Base-by-base conservation (phyloP, 2,329 filamentous ascomycete species). In the Ceratocystis destructans region DNA sequence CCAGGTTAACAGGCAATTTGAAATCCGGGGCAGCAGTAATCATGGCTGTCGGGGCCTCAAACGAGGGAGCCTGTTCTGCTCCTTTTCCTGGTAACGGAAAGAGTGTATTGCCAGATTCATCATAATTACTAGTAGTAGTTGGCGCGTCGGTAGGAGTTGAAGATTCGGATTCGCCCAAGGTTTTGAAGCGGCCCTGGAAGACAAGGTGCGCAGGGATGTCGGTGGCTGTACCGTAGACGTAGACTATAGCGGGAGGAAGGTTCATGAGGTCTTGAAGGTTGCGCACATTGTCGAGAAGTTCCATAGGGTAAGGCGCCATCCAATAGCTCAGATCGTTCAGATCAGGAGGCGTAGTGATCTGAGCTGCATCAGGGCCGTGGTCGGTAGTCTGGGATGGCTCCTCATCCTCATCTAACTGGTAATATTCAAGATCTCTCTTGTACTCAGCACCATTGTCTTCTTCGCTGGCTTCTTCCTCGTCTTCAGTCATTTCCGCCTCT, bases 171-270 rank as follows among this genome's bases (percentile, higher is more conserved):
- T 10, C 46, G n/a, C 5, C 10, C 2, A 31, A 2, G 7, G 7
- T 57, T 12, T 28, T 57, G 25, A 31, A 57, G 17, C 17, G 25
- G 1, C 28, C 22, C 8, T 6, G 22, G 8, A 57, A 57, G 3
- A 8, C 22, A 4, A 17, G 0, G 15, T 6, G 1, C 15, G 53
- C 53, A 3, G 22, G 22, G 0, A 31, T 0, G 0, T 5, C 6
- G 20, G 53, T 57, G 3, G 22, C 8, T 17, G 1, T 8, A 3
- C 53, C 53, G 6, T 22, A 33, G 1, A 33, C 5, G 15, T 10
- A 10, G 17, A 57, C 25, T 10, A 1, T 6, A n/a, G 25, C 53
- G 5, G 17, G 8, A 28, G 53, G 53, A 15, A 57, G 53, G 8
- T 17, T 17, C 22, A 17, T 31, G 22, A 57, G 17, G 1, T 57